A percentile compares a stretch with the other conserved stretches of the same genome.
phyloP scores from a whole-genome alignment of 208 protist genomes.

The Herpetomonas muscarum region DNA sequence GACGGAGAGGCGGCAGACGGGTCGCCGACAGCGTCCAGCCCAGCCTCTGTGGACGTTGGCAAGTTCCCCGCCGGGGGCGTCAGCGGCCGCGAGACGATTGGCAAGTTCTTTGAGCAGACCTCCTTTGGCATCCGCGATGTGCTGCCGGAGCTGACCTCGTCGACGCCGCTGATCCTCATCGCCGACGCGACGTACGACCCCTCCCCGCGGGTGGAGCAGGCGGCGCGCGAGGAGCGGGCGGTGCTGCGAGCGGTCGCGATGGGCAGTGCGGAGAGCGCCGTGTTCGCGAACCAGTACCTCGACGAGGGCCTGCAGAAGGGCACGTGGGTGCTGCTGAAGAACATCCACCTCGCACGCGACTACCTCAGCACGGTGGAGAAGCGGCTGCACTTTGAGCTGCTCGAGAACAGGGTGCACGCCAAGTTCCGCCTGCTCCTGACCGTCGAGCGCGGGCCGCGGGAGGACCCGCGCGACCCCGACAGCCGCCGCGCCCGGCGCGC shows the following conservation, averaged over 20 bases:
- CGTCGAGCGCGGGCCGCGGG: slow-evolving; percentile 85
- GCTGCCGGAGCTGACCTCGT: slow-evolving; percentile 48
- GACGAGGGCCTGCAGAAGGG: slow-evolving; percentile 68
- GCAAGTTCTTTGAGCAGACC: slow-evolving; percentile 47
- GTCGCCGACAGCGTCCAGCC: slow-evolving; percentile 3
- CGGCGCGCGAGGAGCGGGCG: slow-evolving; percentile 59
- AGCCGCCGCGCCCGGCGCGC: slow-evolving; percentile 1
- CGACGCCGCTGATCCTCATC: slow-evolving; percentile 84
- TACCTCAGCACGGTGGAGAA: slow-evolving; percentile 96
- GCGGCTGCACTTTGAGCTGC: slow-evolving; percentile 88
- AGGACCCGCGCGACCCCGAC: slow-evolving; percentile 13
- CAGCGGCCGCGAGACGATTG: background rate
- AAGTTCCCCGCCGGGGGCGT: background rate
- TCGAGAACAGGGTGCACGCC: slow-evolving; percentile 42
- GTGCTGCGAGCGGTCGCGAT: slow-evolving; percentile 89
- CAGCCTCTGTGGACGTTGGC: background rate
- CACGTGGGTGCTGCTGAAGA: slow-evolving; percentile 98
- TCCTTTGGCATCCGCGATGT: slow-evolving; percentile 47
- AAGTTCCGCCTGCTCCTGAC: slow-evolving; percentile 98
- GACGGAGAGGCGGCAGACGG: slow-evolving; percentile 30
- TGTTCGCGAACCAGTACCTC: slow-evolving; percentile 91
- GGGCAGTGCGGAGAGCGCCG: slow-evolving; percentile 94
- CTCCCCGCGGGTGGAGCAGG: slow-evolving; percentile 83
- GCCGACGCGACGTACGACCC: slow-evolving; percentile 94
- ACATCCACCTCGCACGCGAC: slow-evolving; percentile 95